Conservation (phyloP, 1,139 yeast genomes). For the Suhomyces anneliseae region DNA sequence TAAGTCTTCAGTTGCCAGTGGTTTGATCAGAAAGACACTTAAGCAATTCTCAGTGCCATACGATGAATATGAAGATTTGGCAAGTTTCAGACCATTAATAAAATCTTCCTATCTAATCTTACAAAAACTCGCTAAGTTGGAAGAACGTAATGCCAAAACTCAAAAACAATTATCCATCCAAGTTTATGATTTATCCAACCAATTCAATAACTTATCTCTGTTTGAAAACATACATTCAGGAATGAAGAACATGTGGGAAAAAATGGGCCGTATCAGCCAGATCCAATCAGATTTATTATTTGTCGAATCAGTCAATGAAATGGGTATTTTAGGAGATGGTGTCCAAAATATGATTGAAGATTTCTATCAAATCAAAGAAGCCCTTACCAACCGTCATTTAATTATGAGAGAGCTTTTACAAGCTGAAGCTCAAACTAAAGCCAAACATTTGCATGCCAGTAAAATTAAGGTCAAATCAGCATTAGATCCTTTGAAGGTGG, state of each 20-base stretch:
- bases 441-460: constrained; percentile 72
- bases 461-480: constrained; percentile 73
- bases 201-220: constrained; percentile 48
- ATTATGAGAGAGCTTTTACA: constrained; percentile 83
- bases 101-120: constrained; percentile 70
- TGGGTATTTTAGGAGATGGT: constrained; percentile 79
- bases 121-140: constrained; percentile 54
- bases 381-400: constrained; percentile 87
- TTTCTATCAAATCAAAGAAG: constrained; percentile 86
- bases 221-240: constrained; percentile 57
- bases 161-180: constrained; percentile 59
- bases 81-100: constrained; percentile 81
- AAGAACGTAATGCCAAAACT: constrained; percentile 55
- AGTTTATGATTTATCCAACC: constrained; percentile 65
- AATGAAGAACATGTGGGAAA: constrained; percentile 81
- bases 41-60: constrained; percentile 91
- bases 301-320: constrained; percentile 69
- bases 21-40: constrained; percentile 80
- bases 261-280: constrained; percentile 66
- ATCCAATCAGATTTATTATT: constrained; percentile 77
- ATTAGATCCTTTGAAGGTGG: constrained; percentile 84
- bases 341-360: constrained; percentile 65
- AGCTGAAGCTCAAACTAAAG: constrained; percentile 73
- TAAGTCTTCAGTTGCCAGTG: constrained; percentile 69
- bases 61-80: constrained; percentile 79